phyloP scores from a whole-genome alignment of 208 protist species.

The Trypanosoma conorhini region DNA sequence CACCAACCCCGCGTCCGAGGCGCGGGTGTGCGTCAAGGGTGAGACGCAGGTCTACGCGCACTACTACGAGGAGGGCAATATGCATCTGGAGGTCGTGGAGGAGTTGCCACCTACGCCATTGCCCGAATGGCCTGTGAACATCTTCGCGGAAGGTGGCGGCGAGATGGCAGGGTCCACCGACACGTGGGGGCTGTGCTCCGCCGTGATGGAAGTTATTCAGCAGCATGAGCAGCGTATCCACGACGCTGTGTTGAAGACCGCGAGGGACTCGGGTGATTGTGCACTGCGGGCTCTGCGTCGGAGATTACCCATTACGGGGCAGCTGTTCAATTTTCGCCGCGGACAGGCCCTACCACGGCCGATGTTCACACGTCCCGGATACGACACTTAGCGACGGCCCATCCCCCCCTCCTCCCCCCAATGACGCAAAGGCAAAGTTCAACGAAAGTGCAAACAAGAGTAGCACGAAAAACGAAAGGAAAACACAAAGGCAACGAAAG shows the following conservation, averaged over 20 bases:
- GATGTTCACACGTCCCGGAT: neutral
- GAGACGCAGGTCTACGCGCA: conserved; percentile 27
- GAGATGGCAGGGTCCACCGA: neutral
- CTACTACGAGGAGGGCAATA: conserved; percentile 26
- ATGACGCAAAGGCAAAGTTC: neutral
- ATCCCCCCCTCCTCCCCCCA: neutral
- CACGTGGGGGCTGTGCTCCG: neutral
- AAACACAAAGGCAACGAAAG: neutral
- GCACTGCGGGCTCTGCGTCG: conserved; percentile 18
- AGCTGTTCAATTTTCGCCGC: conserved; percentile 21
- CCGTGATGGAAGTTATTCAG: conserved; percentile 13
- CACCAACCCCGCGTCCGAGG: neutral
- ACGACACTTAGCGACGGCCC: neutral
- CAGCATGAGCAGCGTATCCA: conserved; percentile 15
- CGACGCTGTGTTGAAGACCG: conserved; percentile 2
- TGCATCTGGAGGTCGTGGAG: conserved; percentile 13
- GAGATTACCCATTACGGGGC: conserved; percentile 19
- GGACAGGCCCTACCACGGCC: conserved; percentile 1
- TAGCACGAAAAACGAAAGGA: neutral
- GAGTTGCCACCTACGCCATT: conserved; percentile 7
- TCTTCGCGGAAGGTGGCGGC: neutral
- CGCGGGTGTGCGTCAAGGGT: conserved; percentile 3
- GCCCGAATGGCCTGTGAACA: conserved; percentile 13
- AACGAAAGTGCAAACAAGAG: neutral
- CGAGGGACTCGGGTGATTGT: conserved; percentile 1